Percentiles rank a stretch among this genome's conserved stretches.
Conservation (phyloP, 371 early-diverging fungal species). For the Haplosporangium sp. region DNA sequence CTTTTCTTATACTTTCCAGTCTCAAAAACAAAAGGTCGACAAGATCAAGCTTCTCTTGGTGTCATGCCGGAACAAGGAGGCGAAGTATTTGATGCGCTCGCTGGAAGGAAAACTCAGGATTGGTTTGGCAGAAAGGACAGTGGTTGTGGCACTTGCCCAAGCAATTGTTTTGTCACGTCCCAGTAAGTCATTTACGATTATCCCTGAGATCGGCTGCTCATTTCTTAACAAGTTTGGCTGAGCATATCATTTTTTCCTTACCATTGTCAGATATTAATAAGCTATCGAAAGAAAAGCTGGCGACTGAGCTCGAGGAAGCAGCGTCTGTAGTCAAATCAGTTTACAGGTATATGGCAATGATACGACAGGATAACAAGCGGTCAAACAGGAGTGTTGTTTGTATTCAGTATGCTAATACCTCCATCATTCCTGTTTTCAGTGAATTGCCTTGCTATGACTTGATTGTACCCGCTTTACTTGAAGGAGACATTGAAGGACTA, state of each 20-base stretch:
- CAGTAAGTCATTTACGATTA: conserved; percentile 28
- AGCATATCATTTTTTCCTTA: neutral
- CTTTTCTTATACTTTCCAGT: conserved; percentile 51
- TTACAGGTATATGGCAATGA: conserved; percentile 72
- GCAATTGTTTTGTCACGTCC: conserved; percentile 70
- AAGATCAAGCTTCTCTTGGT: conserved; percentile 88
- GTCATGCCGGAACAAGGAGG: conserved; percentile 86
- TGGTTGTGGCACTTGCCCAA: conserved; percentile 90
- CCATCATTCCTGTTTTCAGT: conserved; percentile 47
- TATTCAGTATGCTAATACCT: neutral
- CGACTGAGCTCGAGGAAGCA: conserved; percentile 73
- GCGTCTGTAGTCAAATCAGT: conserved; percentile 88
- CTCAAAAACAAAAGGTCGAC: conserved; percentile 84
- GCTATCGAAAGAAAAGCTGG: conserved; percentile 63
- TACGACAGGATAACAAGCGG: neutral
- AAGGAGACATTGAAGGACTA: conserved; percentile 77
- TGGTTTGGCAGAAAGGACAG: conserved; percentile 97
- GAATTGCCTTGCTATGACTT: conserved; percentile 92
- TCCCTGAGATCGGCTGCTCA: neutral
- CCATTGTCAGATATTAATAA: conserved; percentile 56
- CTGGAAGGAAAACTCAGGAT: conserved; percentile 98
- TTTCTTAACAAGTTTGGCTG: neutral
- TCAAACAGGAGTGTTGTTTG: neutral
- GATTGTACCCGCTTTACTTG: conserved; percentile 87
- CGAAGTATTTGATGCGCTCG: conserved; percentile 93